Evolutionary conservation across 768 basidiomycete genomes (phyloP).

Genomic region (Mycena amicta): DNA sequence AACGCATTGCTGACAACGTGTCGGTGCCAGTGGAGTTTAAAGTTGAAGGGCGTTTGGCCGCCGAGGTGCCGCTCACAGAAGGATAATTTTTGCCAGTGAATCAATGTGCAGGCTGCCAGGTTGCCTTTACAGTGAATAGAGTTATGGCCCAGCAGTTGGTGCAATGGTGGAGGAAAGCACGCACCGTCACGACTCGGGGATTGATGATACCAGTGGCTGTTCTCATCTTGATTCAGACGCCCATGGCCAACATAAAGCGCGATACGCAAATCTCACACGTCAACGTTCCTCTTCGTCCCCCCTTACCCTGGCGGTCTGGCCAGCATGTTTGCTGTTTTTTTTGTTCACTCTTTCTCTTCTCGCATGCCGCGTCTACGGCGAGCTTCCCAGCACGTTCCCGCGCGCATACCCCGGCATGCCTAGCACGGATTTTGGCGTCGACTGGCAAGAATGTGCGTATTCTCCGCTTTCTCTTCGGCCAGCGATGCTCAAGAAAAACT

Average conservation of each 20-base stretch:
- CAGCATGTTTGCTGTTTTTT: background rate
- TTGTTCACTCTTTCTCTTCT: background rate
- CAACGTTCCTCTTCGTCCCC: background rate
- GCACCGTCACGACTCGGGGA: too few relatives aligned
- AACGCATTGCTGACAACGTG: too few relatives aligned
- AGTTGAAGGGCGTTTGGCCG: too few relatives aligned
- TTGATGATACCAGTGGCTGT: too few relatives aligned
- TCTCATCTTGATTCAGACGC: too few relatives aligned
- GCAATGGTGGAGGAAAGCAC: too few relatives aligned
- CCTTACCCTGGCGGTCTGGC: background rate
- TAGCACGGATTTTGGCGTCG: slow-evolving; percentile 48
- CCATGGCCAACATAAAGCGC: background rate
- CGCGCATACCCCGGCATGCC: slow-evolving; percentile 52
- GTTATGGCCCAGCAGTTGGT: too few relatives aligned
- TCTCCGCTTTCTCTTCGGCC: background rate
- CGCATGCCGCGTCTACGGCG: background rate
- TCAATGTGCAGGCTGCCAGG: too few relatives aligned
- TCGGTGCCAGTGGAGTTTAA: too few relatives aligned
- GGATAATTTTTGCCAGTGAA: too few relatives aligned
- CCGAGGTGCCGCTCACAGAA: too few relatives aligned
- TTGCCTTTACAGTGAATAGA: too few relatives aligned
- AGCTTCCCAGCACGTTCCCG: slow-evolving; percentile 44
- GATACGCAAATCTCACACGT: background rate
- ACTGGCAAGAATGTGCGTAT: slow-evolving; percentile 60
- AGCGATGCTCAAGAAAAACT: background rate